Percentiles rank a stretch among this genome's conserved stretches.
phyloP scores from a whole-genome alignment of 176 grass and related monocot species.

The Oryza australiensis region DNA sequence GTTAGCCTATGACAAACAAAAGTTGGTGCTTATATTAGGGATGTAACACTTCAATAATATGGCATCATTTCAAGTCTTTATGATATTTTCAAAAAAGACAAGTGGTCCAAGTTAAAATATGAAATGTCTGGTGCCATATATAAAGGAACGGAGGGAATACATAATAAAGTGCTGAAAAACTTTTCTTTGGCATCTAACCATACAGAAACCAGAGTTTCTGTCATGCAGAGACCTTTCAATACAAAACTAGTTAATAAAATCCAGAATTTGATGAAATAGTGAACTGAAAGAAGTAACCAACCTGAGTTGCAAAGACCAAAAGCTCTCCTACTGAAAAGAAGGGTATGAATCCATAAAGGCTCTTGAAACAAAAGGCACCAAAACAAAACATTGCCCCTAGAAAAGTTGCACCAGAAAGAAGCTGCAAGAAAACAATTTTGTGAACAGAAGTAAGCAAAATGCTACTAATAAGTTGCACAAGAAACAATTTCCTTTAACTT shows the following conservation, averaged over 20 bases:
- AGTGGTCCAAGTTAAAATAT: too few species aligned
- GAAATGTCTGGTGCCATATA: too few species aligned
- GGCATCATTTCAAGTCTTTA: too few species aligned
- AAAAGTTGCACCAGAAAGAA: constrained; percentile 91
- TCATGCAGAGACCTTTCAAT: neutral
- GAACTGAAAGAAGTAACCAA: constrained; percentile 27
- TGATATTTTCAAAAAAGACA: too few species aligned
- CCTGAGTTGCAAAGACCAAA: constrained; percentile 97
- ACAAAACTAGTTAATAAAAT: neutral
- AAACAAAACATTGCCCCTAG: constrained; percentile 97
- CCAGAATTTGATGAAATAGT: constrained; percentile 1
- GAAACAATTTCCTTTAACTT: neutral
- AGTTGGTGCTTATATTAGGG: too few species aligned
- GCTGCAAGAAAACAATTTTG: constrained; percentile 47
- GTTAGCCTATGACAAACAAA: too few species aligned
- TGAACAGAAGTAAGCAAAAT: constrained; percentile 25
- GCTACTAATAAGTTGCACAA: constrained; percentile 18
- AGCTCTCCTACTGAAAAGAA: constrained; percentile 86
- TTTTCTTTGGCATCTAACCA: constrained; percentile 10
- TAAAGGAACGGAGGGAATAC: too few species aligned
- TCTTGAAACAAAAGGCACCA: constrained; percentile 94
- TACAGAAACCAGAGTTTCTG: constrained; percentile 19
- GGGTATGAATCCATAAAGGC: constrained; percentile 92
- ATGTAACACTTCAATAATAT: too few species aligned
- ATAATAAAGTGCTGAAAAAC: neutral